A percentile compares a stretch with the other conserved stretches of the same genome.
These are phyloP conservation scores for Penicillium ucsense DNA, from an alignment of 495 filamentous ascomycete genomes.

Conservation along the genomic window DNA sequence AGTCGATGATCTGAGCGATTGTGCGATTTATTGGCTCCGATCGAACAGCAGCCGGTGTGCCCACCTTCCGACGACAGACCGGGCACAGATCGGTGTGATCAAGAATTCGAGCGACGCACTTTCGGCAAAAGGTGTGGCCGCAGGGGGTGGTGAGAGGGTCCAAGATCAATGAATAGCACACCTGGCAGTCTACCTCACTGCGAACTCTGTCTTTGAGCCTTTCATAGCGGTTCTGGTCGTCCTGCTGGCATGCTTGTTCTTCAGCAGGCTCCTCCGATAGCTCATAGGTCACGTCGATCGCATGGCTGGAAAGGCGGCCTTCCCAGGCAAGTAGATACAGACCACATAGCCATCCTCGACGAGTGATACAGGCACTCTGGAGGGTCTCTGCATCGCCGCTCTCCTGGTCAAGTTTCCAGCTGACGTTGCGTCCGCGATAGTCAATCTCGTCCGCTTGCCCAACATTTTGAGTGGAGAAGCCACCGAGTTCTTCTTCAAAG, in stretches of 20 bases:
- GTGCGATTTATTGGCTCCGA: constrained; percentile 52
- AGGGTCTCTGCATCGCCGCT: constrained; percentile 1
- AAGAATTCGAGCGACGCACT: constrained; percentile 62
- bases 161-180: constrained; percentile 70
- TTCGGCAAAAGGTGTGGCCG: constrained; percentile 82
- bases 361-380: constrained; percentile 9
- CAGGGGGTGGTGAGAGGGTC: constrained; percentile 78
- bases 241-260: constrained; percentile 31
- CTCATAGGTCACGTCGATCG: constrained; percentile 45
- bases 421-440: constrained; percentile 29
- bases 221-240: constrained; percentile 45
- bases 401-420: constrained; percentile 27
- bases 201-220: constrained; percentile 49
- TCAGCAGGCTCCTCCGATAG: constrained; percentile 26
- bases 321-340: constrained; percentile 21
- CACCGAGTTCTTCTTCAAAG: constrained; percentile 35
- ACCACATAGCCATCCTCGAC: constrained; percentile 15
- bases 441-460: constrained; percentile 18
- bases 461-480: constrained; percentile 13
- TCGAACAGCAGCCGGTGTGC: constrained; percentile 47
- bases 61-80: constrained; percentile 59
- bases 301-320: constrained; percentile 24
- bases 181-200: constrained; percentile 73
- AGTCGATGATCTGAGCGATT: constrained; percentile 48
- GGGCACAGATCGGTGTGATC: constrained; percentile 73